Evolutionary conservation across 768 basidiomycete species (phyloP).

Genomic region (Lepiota brunneoincarnata): DNA sequence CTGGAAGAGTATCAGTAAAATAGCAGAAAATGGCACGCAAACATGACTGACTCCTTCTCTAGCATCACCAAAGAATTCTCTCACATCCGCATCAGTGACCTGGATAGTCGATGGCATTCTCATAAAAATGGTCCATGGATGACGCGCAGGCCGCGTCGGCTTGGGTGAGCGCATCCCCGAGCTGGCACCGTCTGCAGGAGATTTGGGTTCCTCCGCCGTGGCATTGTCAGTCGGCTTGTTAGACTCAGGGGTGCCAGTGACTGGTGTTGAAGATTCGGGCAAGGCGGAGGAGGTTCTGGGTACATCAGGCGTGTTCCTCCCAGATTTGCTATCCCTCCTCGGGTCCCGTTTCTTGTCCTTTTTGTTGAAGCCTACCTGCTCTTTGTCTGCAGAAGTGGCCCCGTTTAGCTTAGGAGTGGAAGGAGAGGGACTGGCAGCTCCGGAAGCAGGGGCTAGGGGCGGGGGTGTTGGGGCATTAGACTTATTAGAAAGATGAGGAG

Average conservation of each 20-base stretch:
- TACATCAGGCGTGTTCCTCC: slow-evolving; percentile 27
- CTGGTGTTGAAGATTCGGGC: slow-evolving; percentile 20
- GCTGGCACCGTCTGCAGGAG: slow-evolving; percentile 50
- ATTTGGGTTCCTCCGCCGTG: slow-evolving; percentile 43
- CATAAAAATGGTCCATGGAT: slow-evolving; percentile 88
- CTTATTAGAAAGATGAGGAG: slow-evolving; percentile 30
- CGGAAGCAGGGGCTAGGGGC: slow-evolving; percentile 28
- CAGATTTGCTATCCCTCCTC: slow-evolving; percentile 32
- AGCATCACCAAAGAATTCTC: slow-evolving; percentile 75
- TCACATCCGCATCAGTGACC: slow-evolving; percentile 61
- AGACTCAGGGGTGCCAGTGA: slow-evolving; percentile 7
- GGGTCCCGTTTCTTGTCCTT: slow-evolving; percentile 58
- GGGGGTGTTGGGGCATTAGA: slow-evolving; percentile 36
- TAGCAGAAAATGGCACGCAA: slow-evolving; percentile 3
- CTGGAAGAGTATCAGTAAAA: slow-evolving; percentile 28
- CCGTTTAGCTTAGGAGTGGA: slow-evolving; percentile 41
- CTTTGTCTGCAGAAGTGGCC: slow-evolving; percentile 38
- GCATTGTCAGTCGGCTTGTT: slow-evolving; percentile 20
- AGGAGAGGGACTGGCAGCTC: slow-evolving; percentile 29
- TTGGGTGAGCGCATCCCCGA: slow-evolving; percentile 72
- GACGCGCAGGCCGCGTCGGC: slow-evolving; percentile 54
- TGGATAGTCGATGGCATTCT: slow-evolving; percentile 47
- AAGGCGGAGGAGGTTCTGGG: slow-evolving; percentile 24
- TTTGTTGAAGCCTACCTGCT: slow-evolving; percentile 54
- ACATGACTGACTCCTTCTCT: slow-evolving; percentile 55